Conservation (phyloP, 2,329 filamentous ascomycete species). For the Allantophomopsis lycopodina region DNA sequence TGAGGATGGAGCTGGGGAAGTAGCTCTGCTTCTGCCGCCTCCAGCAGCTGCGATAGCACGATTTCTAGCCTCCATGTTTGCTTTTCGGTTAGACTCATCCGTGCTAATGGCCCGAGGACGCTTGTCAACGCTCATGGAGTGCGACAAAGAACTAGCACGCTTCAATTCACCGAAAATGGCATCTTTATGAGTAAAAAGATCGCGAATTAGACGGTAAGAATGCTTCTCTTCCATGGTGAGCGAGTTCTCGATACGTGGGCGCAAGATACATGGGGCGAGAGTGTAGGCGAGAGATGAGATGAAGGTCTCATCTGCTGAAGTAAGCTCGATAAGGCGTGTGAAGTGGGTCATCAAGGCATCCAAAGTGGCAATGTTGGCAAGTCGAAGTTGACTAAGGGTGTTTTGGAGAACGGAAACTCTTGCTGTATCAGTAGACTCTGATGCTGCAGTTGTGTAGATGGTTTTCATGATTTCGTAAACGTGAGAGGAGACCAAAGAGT, state of each 20-base stretch:
- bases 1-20: slow-evolving; percentile 54
- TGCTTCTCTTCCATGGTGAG: slow-evolving; percentile 94
- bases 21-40: slow-evolving; percentile 56
- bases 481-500: slow-evolving; percentile 95
- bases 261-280: slow-evolving; percentile 75
- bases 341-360: slow-evolving; percentile 98
- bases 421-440: slow-evolving; percentile 63
- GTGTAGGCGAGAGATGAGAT: slow-evolving; percentile 57
- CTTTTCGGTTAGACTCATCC: slow-evolving; percentile 88
- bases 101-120: slow-evolving; percentile 82
- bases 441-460: slow-evolving; percentile 74
- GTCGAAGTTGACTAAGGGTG: slow-evolving; percentile 82
- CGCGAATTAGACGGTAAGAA: slow-evolving; percentile 76
- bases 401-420: slow-evolving; percentile 88
- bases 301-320: slow-evolving; percentile 86
- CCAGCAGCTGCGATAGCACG: slow-evolving; percentile 53
- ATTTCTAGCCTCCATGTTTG: slow-evolving; percentile 86
- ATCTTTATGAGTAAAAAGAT: slow-evolving; percentile 88
- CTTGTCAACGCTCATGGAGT: slow-evolving; percentile 43
- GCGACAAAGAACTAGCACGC: slow-evolving; percentile 62
- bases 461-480: slow-evolving; percentile 98
- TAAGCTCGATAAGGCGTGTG: slow-evolving; percentile 89
- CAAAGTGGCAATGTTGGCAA: slow-evolving; percentile 97
- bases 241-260: slow-evolving; percentile 75
- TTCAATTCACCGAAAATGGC: slow-evolving; percentile 93